Base-by-base conservation (phyloP, 148 eudicot species). In the Persicaria maculosa region DNA sequence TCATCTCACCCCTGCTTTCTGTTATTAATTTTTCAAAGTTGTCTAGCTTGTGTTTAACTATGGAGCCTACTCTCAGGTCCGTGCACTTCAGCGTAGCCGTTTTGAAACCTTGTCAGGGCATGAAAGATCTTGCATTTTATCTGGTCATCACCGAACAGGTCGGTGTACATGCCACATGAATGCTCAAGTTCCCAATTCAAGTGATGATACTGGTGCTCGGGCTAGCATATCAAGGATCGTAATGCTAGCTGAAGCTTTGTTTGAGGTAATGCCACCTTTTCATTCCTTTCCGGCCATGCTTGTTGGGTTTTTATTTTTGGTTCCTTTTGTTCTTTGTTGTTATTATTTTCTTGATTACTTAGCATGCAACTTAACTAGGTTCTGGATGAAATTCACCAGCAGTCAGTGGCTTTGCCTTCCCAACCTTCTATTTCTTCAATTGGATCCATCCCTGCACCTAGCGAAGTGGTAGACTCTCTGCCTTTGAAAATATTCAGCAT, bases 321-420 rank as follows among this genome's bases (percentile, higher is more conserved):
- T 5, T 54, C 31, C 11, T 12, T 58, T 44, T 59, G 7, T 54
- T 7, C 16, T n/a, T 4, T 73, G 77, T 40, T 61, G 12, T 57
- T 71, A 52, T 74, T 40, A 46, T 20, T 6, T 72, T 78, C 72
- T 62, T 86, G 84, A 88, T 87, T 82, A 71, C 81, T 68, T 76
- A 77, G 59, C 65, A 73, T 75, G 40, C 73, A 77, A 75, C 74
- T 76, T 81, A 76, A 84, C 81, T 82, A 95, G 98, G 98, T 95
- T 83, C 86, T 95, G 84, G 98, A 95, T 89, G 98, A 95, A 89
- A 95, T 95, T 90, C 98, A 95, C 85, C 98, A 92, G 93, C 98
- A 95, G 81, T 90, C 98, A 67, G 93, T 88, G 72, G 91, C 85
- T 72, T 81, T 91, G 80, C 87, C 92, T 62, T 87, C 95, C 52